These are phyloP conservation scores for Austroboletus novae-zelandiae DNA, from an alignment of 1,284 basidiomycete genomes.

Conservation along the genomic window DNA sequence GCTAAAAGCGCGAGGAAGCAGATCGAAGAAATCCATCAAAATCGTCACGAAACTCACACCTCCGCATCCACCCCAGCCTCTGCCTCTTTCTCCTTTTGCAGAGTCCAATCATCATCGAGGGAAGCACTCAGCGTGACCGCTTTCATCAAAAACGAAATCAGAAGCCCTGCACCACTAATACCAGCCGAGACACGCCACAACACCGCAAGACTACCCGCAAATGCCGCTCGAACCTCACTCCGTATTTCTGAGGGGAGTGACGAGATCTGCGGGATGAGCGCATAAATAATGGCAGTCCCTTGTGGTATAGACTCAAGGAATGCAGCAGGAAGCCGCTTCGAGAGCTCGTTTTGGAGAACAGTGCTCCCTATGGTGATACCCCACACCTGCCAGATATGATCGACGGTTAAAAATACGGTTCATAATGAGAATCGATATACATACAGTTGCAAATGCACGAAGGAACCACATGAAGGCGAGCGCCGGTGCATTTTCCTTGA, in stretches of 20 bases:
- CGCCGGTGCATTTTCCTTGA: conserved; percentile 30
- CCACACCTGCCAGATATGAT: conserved; percentile 26
- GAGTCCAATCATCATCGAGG: too few species aligned
- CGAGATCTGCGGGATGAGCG: conserved; percentile 7
- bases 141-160: conserved; percentile 4
- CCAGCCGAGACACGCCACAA: conserved; percentile 1
- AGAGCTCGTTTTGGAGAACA: conserved; percentile 33
- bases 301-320: conserved; percentile 16
- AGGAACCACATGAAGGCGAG: conserved; percentile 34
- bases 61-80: too few species aligned
- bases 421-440: not conserved
- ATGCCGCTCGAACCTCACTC: conserved; percentile 1
- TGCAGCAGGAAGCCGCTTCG: conserved; percentile 19
- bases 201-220: conserved; percentile 2
- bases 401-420: not conserved
- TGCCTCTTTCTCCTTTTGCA: too few species aligned
- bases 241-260: not conserved
- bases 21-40: too few species aligned
- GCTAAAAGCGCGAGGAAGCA: too few species aligned
- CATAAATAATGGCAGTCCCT: conserved; percentile 7
- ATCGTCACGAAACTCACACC: too few species aligned
- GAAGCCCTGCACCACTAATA: not conserved
- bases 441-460: conserved; percentile 24
- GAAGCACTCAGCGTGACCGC: not conserved
- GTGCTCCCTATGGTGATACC: conserved; percentile 31